phyloP scores from a whole-genome alignment of 2,329 filamentous ascomycete species.

The Cordyceps tenuipes region DNA sequence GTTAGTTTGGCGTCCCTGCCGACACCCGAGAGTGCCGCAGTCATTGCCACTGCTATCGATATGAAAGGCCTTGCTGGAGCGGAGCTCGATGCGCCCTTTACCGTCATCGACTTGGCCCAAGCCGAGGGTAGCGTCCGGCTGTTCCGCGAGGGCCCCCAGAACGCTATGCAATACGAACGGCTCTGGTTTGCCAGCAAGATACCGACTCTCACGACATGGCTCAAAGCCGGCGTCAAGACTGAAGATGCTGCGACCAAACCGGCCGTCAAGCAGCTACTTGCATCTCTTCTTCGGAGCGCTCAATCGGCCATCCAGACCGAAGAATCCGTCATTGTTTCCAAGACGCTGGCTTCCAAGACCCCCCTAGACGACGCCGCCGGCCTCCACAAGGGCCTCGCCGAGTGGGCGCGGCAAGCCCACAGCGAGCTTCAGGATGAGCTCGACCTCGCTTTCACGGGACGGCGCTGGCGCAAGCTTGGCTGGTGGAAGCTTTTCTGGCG shows the following conservation, averaged over 20 bases:
- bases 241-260: slow-evolving; percentile 48
- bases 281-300: slow-evolving; percentile 54
- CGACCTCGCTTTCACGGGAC: slow-evolving; percentile 67
- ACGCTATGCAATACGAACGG: slow-evolving; percentile 64
- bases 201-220: slow-evolving; percentile 56
- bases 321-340: slow-evolving; percentile 31
- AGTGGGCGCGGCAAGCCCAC: slow-evolving; percentile 75
- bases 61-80: slow-evolving; percentile 37
- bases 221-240: slow-evolving; percentile 41
- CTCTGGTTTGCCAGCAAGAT: slow-evolving; percentile 68
- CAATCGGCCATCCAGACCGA: slow-evolving; percentile 42
- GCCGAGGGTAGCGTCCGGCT: slow-evolving; percentile 55
- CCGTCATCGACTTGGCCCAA: slow-evolving; percentile 53
- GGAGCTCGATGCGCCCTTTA: slow-evolving; percentile 34
- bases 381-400: slow-evolving; percentile 52
- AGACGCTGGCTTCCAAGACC: slow-evolving; percentile 22
- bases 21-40: slow-evolving; percentile 28
- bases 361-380: slow-evolving; percentile 32
- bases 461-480: slow-evolving; percentile 67
- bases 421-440: slow-evolving; percentile 74
- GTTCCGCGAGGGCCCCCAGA: slow-evolving; percentile 60
- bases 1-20: slow-evolving; percentile 41
- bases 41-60: slow-evolving; percentile 50
- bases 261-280: slow-evolving; percentile 57
- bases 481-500: slow-evolving; percentile 98